Base-by-base conservation (phyloP, 2,329 filamentous ascomycete genomes). In the Cryphonectria naterciae region DNA sequence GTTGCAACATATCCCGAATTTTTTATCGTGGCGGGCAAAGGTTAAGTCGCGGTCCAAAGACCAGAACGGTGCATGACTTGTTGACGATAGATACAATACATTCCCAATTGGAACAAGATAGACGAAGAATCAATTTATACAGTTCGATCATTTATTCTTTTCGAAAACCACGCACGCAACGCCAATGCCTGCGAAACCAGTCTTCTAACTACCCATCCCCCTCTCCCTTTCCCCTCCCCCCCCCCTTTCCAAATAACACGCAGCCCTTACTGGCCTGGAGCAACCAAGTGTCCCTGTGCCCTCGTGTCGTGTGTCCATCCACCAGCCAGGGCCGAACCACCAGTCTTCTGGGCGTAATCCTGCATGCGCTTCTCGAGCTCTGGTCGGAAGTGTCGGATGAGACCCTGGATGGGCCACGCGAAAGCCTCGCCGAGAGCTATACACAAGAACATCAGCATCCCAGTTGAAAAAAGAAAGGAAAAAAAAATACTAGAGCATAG, bases 341-440 rank as follows among this genome's bases (percentile, higher is more conserved):
- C 93, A 73, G 89, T 83, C 84, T 92, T 87, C 79, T 90, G 81
- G 28, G 93, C 88, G 80, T 93, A 96, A 77, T 93, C 89, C 80
- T 90, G 88, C 87, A 99, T 97, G 77, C 95, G 90, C 67, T 91
- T 93, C 88, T 98, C 95, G 67, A 99, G 87, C 85, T 99, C 95
- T 61, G 95, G 96, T 77, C 96, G 90, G 88, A 99, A 99, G 85
- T 99, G 96, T 79, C 96, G 92, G 83, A 99, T 99, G 72, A 99
- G 89, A 81, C 96, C 96, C 85, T 99, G 96, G 75, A 99, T 92
- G 74, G 96, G 96, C 96, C 96, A 99, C 74, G 96, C 95, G 77
- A 99, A 99, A 74, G 96, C 96, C 86, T 99, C 96, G 71, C 96
- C 96, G 74, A 99, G 86, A 83, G 95, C 91, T 93, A 73, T 37